Percentiles rank a stretch among this genome's conserved stretches.
Evolutionary conservation across 805 yeast species (phyloP).

Genomic region (Wickerhamomyces sydowiorum): DNA sequence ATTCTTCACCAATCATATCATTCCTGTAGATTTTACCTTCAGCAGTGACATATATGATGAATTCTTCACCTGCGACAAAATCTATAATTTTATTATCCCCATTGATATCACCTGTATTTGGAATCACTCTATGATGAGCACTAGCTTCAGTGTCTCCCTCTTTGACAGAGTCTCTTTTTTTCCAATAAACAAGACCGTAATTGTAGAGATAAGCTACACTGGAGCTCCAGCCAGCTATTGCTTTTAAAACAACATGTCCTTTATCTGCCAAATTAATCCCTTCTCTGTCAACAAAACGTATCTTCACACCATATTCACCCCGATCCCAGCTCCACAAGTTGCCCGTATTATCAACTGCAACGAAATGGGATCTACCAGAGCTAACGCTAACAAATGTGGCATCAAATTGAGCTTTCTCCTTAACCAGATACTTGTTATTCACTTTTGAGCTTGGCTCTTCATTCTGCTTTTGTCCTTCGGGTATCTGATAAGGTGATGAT

Average conservation of each 20-base stretch:
- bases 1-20: conserved; percentile 15
- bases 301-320: conserved; percentile 34
- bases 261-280: conserved; percentile 21
- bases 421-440: conserved; percentile 5
- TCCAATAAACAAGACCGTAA: conserved; percentile 59
- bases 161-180: conserved; percentile 24
- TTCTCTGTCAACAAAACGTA: conserved; percentile 30
- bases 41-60: conserved; percentile 42
- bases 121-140: conserved; percentile 37
- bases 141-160: conserved; percentile 25
- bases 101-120: conserved; percentile 29
- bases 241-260: conserved; percentile 33
- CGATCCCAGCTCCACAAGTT: conserved; percentile 61
- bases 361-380: conserved; percentile 60
- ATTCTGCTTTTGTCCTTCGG: not conserved
- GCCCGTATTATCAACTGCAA: conserved; percentile 48
- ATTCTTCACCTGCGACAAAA: conserved; percentile 48
- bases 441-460: conserved; percentile 1
- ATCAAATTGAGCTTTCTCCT: conserved; percentile 14
- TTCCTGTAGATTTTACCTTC: conserved; percentile 30
- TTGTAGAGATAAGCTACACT: conserved; percentile 43
- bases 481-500: not conserved
- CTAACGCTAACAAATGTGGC: conserved; percentile 40
- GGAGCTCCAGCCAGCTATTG: conserved; percentile 65
- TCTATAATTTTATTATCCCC: conserved; percentile 40